These are phyloP conservation scores for Backusella liffmaniae DNA, from an alignment of 192 early-diverging fungal species.

Conservation along the genomic window DNA sequence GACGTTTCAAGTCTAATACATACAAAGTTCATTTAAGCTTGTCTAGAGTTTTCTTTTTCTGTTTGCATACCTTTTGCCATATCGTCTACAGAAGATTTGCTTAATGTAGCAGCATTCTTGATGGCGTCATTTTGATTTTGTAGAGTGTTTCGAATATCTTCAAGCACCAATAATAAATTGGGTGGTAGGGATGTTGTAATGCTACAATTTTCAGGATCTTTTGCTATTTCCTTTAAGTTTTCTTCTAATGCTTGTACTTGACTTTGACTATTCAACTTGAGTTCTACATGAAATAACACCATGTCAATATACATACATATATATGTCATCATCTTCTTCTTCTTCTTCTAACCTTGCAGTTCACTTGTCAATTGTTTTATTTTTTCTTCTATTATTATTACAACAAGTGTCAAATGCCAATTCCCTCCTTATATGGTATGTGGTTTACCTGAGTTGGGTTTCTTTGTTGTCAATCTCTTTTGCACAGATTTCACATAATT, in stretches of 20 bases:
- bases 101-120: constrained; percentile 3
- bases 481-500: constrained; percentile 12
- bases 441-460: background rate
- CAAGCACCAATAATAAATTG: constrained; percentile 6
- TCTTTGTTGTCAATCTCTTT: background rate
- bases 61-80: background rate
- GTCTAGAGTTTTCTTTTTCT: background rate
- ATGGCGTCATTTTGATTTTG: background rate
- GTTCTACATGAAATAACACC: background rate
- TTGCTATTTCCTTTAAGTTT: background rate
- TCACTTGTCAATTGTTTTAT: background rate
- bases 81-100: background rate
- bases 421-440: background rate
- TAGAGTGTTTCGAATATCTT: constrained; percentile 11
- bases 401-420: background rate
- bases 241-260: background rate
- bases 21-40: too few species aligned
- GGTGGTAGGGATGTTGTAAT: constrained; percentile 10
- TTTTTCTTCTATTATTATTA: background rate
- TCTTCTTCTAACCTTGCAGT: background rate
- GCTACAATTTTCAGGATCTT: constrained; percentile 2
- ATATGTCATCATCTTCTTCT: too few species aligned
- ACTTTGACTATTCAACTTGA: background rate
- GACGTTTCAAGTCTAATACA: constrained; percentile 24
- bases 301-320: background rate